Evolutionary conservation across 371 early-diverging fungal genomes (phyloP), one percentile per base, ranked within the genome.

Genomic region (Basidiobolus heterosporus): DNA sequence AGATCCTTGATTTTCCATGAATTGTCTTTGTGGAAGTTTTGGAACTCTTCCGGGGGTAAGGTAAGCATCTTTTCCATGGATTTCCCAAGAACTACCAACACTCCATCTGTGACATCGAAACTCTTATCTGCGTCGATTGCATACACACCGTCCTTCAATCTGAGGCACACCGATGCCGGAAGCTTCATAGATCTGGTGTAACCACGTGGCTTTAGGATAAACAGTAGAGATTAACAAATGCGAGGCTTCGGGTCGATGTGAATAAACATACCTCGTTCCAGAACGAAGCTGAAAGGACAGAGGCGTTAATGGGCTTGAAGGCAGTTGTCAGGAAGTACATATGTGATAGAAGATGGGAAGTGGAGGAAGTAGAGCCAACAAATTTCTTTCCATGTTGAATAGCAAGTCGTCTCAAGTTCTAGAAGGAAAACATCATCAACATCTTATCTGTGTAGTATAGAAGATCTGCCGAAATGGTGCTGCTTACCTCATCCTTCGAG

Each of bases 341-440:
- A 19, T 90, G 85, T 0, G 89, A 75, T 3, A 95, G 61, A 0
- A 72, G 53, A 2, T 72, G 57, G 8, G 91, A 82, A 50, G 87
- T 77, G 1, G 92, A 90, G 5, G 92, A 91, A 2, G 96, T 95
- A 2, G 93, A 90, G 1, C 87, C 82, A 17, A 78, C 66, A 61
- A 80, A 91, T 21, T 57, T 68, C 45, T 61, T 59, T 0, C 64
- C 53, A 30, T 65, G 53, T 1, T 50, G 22, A 11, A 51, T 56
- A 0, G 84, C 76, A 47, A 78, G 45, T 1, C 62, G 45, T 4
- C 59, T 45, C 2, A 84, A 57, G 2, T 39, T 55, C 77, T 74
- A 52, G 3, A 22, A 40, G 14, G 9, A 19, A 16, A 48, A 21
- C 14, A 15, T 44, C 20, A 41, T 45, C 20, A 41, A 18, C 38